Evolutionary conservation across 192 early-diverging fungal species (phyloP), one percentile per base, ranked within the genome.

Genomic region (Allomyces macrogynus): DNA sequence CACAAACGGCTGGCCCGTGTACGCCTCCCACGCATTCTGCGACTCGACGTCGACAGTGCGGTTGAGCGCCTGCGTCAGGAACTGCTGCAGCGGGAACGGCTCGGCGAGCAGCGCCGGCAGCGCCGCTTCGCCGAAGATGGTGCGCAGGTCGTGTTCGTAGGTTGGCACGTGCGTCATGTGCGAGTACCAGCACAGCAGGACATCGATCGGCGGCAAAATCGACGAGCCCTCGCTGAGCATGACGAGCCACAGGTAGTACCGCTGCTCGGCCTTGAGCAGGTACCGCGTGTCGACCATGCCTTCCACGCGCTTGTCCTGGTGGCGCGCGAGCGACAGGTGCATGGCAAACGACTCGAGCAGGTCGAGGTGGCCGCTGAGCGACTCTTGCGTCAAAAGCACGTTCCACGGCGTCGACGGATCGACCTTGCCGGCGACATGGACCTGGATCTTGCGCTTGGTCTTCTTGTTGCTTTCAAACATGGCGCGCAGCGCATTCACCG

Each of bases 401-500:
- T 14, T 57, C 16, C 16, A 20, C 3, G 49, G 16, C 16, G 49
- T n/a, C 49, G 49, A 57, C 16, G 49, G 20, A 7, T 57, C 49
- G 12, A 57, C 49, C 16, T 14, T n/a, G 20, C 49, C 49, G 16
- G 49, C 16, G 3, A 57, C 49, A 10, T 57, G 9, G 49, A 57
- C 49, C 16, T 14, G 12, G 49, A 57, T 5, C 16, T 14, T 57
- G 49, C 49, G 49, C 16, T 14, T 57, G 16, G 12, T 14, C 49
- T 57, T 57, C 49, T 57, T 57, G 49, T 57, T 57, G 49, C 49
- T n/a, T 10, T 57, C 49, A 57, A 57, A 57, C 49, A 57, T 57
- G 49, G 49, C 49, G 49, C 49, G 49, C 9, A 57, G 49, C 3
- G 49, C 49, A 16, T 14, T n/a, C 49, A 57, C 49, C 3, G 49